A percentile compares a stretch with the other conserved stretches of the same genome.
These are phyloP conservation scores for Agapanthus africanus DNA, from an alignment of 106 monocot genomes.

Conservation along the genomic window DNA sequence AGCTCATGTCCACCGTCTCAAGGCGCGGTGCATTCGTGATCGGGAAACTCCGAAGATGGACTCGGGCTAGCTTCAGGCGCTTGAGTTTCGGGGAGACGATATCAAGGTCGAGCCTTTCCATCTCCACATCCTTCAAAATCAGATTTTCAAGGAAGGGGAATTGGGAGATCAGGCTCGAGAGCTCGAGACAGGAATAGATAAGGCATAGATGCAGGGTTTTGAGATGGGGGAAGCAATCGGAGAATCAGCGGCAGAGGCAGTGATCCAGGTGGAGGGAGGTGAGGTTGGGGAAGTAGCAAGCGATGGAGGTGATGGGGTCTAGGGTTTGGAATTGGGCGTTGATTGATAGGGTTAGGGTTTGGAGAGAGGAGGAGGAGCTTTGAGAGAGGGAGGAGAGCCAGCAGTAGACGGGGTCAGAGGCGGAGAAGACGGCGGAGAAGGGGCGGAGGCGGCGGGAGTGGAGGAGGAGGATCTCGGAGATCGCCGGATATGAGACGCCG, in stretches of 20 bases:
- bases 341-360: no score
- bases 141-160: background rate
- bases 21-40: background rate
- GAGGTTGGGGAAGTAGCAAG: background rate
- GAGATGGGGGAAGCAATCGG: background rate
- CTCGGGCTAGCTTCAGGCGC: background rate
- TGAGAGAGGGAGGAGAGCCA: no score
- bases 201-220: background rate
- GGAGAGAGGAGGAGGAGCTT: no score
- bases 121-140: background rate
- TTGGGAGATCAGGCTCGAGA: background rate
- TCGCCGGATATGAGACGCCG: background rate
- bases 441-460: background rate
- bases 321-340: background rate
- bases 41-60: background rate
- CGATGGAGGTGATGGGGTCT: background rate
- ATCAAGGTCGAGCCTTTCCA: background rate
- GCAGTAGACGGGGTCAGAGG: background rate
- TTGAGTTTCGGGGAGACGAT: background rate
- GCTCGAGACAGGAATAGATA: no score
- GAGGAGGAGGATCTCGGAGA: background rate
- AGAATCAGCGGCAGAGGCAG: no score
- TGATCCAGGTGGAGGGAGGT: background rate
- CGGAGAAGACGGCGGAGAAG: background rate
- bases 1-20: background rate